Conservation (phyloP, 768 basidiomycete genomes). For the Hortiboletus flavorubellus region DNA sequence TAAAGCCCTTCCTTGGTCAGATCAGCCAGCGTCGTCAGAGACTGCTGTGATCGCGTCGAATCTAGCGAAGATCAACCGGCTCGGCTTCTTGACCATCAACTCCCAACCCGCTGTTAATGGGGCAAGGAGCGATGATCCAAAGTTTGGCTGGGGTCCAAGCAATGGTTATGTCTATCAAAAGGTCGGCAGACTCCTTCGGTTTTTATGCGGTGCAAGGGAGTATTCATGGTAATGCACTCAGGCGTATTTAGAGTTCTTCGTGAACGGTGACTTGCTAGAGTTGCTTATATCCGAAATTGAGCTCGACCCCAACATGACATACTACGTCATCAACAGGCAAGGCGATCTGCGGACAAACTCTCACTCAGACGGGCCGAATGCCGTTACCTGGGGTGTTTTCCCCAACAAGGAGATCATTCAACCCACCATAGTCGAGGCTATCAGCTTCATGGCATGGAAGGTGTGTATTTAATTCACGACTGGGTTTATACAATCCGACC, state of each 20-base stretch:
- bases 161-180: slow-evolving; percentile 97
- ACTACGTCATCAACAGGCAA: slow-evolving; percentile 95
- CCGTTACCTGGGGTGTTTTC: slow-evolving; percentile 99
- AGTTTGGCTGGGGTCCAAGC: slow-evolving; percentile 90
- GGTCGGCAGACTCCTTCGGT: slow-evolving; percentile 38
- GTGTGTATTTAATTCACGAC: slow-evolving; percentile 35
- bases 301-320: slow-evolving; percentile 84
- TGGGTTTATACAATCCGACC: neutral
- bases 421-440: slow-evolving; percentile 94
- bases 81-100: slow-evolving; percentile 96
- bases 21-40: slow-evolving; percentile 81
- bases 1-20: slow-evolving; percentile 90
- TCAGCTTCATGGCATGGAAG: slow-evolving; percentile 99
- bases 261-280: slow-evolving; percentile 67
- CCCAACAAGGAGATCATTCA: slow-evolving; percentile 95
- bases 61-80: slow-evolving; percentile 80
- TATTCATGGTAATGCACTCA: slow-evolving; percentile 28
- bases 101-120: slow-evolving; percentile 96
- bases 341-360: slow-evolving; percentile 95
- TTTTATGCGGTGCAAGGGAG: neutral
- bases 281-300: slow-evolving; percentile 79
- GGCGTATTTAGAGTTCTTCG: slow-evolving; percentile 98
- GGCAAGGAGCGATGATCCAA: slow-evolving; percentile 75
- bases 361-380: slow-evolving; percentile 92
- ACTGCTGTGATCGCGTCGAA: slow-evolving; percentile 75